Base-by-base conservation (phyloP, 495 filamentous ascomycete species). In the Trichoderma parareesei region DNA sequence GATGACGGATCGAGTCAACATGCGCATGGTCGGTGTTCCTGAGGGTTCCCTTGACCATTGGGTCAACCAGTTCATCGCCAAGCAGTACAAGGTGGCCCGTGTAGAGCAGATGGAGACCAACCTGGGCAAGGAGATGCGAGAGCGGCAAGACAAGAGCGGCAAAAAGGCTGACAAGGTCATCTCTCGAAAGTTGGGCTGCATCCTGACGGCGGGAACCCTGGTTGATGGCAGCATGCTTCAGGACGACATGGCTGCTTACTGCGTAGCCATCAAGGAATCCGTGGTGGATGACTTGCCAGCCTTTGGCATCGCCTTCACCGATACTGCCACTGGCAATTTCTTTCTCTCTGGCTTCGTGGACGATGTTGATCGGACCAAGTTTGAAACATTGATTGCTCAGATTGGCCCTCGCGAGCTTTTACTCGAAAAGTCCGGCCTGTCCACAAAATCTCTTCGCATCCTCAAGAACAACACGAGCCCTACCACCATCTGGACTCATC, bases 51-150 rank as follows among this genome's bases (percentile, higher is more conserved):
- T 97, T 43, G 85, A 93, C 73, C 85, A 92, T 73, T 96, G 95
- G 95, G 88, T 92, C 65, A 92, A 94, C 75, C 90, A 98, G 69
- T 95, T 97, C 71, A 88, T 97, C 41, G 89, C 91, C 69, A 93
- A 97, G 76, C 90, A 93, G 27, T 96, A 82, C 80, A 99, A 99
- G 78, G 93, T 99, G 65, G 95, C 95, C 6, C 84, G 93, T 27
- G 95, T 99, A 38, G 94, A 98, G 75, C 95, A 99, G 76, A 88
- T 88, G 74, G 95, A 99, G 76, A 93, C 91, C 18, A 94, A 94
- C 0, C 77, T 99, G 5, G 93, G 88, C 40, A 99, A 99, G 73
- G 94, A 98, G 73, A 98, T 99, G 95, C 89, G 95, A 2, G 95
- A 99, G 73, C 80, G 91, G 66, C 88, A 88, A 43, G 85, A 80